Evolutionary conservation across 176 grass and related monocot genomes (phyloP).

Genomic region (Areca catechu): DNA sequence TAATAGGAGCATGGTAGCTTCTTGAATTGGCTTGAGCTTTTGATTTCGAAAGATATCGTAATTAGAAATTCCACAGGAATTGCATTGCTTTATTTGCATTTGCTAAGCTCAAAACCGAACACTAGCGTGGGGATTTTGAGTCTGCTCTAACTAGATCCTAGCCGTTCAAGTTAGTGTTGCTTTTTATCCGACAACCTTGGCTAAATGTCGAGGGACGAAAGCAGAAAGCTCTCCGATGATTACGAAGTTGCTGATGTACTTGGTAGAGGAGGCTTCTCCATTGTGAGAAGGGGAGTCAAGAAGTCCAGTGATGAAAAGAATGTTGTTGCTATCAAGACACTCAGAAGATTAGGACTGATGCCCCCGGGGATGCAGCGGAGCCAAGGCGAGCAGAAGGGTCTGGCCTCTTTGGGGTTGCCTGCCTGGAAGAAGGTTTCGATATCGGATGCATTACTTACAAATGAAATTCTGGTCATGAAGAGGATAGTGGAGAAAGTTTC

Average conservation of each 20-base stretch:
- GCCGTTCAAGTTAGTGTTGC: no score
- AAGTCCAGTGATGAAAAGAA: constrained; percentile 29
- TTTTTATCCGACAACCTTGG: no score
- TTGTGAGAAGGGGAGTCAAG: constrained; percentile 56
- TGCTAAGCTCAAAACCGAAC: no score
- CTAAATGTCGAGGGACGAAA: constrained; percentile 35
- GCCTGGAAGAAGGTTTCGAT: constrained; percentile 59
- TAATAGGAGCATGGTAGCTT: no score
- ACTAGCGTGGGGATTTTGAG: no score
- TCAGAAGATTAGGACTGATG: constrained; percentile 35
- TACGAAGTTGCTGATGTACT: constrained; percentile 51
- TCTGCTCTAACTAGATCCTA: no score
- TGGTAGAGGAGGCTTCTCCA: constrained; percentile 51
- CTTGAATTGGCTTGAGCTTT: no score
- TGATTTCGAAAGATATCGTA: no score
- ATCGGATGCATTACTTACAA: constrained; percentile 52
- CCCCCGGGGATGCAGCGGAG: constrained; percentile 17
- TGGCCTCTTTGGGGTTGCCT: constrained; percentile 8
- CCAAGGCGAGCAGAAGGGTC: constrained; percentile 18
- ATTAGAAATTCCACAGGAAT: no score
- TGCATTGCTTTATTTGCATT: no score
- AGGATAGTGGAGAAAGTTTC: constrained; percentile 57
- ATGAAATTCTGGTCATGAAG: constrained; percentile 64
- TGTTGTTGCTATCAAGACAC: constrained; percentile 52
- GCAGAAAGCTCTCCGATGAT: constrained; percentile 43